phyloP scores from a whole-genome alignment of 345 rosid genomes.

The Euphorbia lathyris region DNA sequence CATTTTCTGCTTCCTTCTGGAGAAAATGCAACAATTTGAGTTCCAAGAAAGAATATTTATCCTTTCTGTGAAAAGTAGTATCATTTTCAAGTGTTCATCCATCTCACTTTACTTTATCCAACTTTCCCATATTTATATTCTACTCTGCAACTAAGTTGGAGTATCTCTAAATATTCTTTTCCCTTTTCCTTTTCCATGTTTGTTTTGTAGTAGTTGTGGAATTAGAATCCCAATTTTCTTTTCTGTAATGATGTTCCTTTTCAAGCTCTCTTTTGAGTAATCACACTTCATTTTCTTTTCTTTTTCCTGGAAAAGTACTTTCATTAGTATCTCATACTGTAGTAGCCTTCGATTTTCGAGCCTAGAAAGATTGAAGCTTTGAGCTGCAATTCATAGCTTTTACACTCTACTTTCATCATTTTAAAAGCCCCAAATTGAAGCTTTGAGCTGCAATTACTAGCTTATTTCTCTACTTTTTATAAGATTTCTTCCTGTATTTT shows the following conservation, averaged over 20 bases:
- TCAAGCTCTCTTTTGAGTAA: conserved; percentile 13
- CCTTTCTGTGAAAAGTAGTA: not conserved
- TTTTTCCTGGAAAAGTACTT: conserved; percentile 2
- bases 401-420: conserved; percentile 1
- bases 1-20: not conserved
- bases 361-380: conserved; percentile 27
- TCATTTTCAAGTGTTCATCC: too few species aligned
- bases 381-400: conserved; percentile 8
- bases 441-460: too few species aligned
- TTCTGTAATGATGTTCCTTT: conserved; percentile 30
- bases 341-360: conserved; percentile 18
- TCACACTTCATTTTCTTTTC: not conserved
- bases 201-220: not conserved
- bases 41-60: not conserved
- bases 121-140: not conserved
- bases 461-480: conserved; percentile 12
- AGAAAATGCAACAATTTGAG: conserved; percentile 1
- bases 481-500: conserved; percentile 1
- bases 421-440: not conserved
- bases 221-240: not conserved
- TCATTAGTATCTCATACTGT: not conserved
- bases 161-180: not conserved
- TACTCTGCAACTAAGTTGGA: not conserved
- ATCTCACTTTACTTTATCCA: not conserved
- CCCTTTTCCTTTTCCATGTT: too few species aligned